Conservation (phyloP, 805 yeast species). For the Pichia occidentalis region DNA sequence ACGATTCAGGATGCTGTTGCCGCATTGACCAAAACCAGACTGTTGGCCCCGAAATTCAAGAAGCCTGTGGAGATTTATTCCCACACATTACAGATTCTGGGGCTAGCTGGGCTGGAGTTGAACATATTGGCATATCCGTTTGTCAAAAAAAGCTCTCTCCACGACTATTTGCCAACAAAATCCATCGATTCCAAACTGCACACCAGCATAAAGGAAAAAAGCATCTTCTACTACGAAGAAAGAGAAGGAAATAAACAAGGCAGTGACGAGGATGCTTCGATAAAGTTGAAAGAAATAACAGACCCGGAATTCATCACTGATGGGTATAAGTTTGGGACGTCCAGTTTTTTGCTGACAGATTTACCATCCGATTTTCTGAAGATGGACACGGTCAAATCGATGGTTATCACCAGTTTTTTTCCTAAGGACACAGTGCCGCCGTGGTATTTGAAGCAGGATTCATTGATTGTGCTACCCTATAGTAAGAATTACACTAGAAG, state of each 20-base stretch:
- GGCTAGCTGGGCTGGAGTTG: slow-evolving; percentile 7
- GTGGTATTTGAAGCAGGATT: slow-evolving; percentile 53
- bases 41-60: slow-evolving; percentile 7
- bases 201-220: slow-evolving; percentile 5
- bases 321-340: slow-evolving; percentile 64
- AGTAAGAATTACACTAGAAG: slow-evolving; percentile 13
- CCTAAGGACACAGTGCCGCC: slow-evolving; percentile 43
- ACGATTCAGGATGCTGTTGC: slow-evolving; percentile 1
- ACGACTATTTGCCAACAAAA: slow-evolving; percentile 10
- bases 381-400: slow-evolving; percentile 37
- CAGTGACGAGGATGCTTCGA: slow-evolving; percentile 22
- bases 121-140: slow-evolving; percentile 12
- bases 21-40: slow-evolving; percentile 5
- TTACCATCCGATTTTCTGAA: slow-evolving; percentile 35
- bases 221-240: slow-evolving; percentile 2
- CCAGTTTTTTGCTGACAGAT: slow-evolving; percentile 47
- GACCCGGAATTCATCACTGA: slow-evolving; percentile 16
- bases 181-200: not conserved
- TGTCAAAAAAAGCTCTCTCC: slow-evolving; percentile 5
- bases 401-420: slow-evolving; percentile 62
- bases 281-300: slow-evolving; percentile 31
- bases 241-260: slow-evolving; percentile 17
- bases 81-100: slow-evolving; percentile 1
- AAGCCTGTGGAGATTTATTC: slow-evolving; percentile 14
- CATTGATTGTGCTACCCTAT: slow-evolving; percentile 39